Base-by-base conservation (phyloP, 768 basidiomycete genomes). In the Lyophyllum semitale region DNA sequence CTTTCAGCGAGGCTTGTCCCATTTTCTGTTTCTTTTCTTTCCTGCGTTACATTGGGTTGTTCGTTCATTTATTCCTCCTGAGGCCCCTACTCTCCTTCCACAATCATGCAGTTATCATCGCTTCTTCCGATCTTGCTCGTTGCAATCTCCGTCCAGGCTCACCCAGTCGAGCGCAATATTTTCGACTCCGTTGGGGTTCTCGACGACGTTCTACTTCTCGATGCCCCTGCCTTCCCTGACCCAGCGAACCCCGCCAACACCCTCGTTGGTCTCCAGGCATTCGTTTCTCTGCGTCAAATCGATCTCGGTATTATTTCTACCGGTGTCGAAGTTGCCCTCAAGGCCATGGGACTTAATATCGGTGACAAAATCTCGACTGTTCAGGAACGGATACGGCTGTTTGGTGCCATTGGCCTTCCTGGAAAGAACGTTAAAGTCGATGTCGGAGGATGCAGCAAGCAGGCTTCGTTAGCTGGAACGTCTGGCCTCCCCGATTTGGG, bases 141-240 rank as follows among this genome's bases (percentile, higher is more conserved):
- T 44, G 46, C 42, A 9, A 26, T 42, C 35, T 53, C 49, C 15
- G 48, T 40, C 48, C 32, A 54, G 18, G 58, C 60, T 27, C 41
- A 54, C 37, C 59, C 60, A 7, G 38, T 59, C 30, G 52, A 57
- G 17, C 62, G 62, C 25, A 56, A 62, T 12, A 30, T 63, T 22
- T 48, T 62, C 15, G 55, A 59, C 50, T 59, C 64, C 4, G 54
- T 68, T 18, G 60, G 60, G 32, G 13, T 67, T 18, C 54, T 71
- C 15, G 71, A 77, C 59, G 64, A 71, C 37, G 64, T 75, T 33
- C 61, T 77, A 26, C 64, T 77, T 15, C 73, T 77, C 55, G 75
- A 78, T 48, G 72, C 73, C 2, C 70, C 73, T 6, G 75, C 73
- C 2, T 76, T 75, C 47, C 67, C 71, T 8, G 72, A 75, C 53